Base-by-base conservation (phyloP, 129 eudicot genomes). In the Flaveria trinervia region DNA sequence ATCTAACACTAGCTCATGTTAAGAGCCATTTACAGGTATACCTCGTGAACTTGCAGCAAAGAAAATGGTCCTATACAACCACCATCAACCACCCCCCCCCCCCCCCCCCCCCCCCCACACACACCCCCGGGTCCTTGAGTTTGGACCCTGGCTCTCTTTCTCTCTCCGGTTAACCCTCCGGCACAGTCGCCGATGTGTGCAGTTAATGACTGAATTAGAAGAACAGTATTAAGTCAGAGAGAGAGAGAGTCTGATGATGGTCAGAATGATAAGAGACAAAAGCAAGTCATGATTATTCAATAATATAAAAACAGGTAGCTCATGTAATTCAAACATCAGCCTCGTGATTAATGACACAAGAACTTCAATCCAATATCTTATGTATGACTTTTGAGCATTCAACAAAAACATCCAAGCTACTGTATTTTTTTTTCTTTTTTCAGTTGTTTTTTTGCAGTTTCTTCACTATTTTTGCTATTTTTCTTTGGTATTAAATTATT, bases 1-100 rank as follows among this genome's bases (percentile, higher is more conserved):
- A 92, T 89, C 97, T 92, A 56, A 92, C 97, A 41, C 84, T 92
- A 2, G 97, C 97, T 73, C 97, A 92, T 87, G 97, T 92, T 79
- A 92, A 92, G 71, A 92, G 97, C 86, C 97, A 92, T 84, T 85
- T 92, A 62, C 68, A 62, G 68, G 68, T 62, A 62, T 15, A 20
- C 48, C 25, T 9, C 28, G 69, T 67, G 43, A 43, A 70, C 71
- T 66, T 65, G 6, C 62, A 72, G 26, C 22, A 59, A 77, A 67
- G 26, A 75, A 64, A 78, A 60, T 1, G 72, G 59, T 36, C 7
- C 41, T 5, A 36, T 36, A 36, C 41, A 30, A 30, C 36, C 36
- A 28, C 4, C 4, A 28, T 16, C 72, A 26, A 26, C 77, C 28
- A 13, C 25, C 26, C 61, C 28, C 28, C 12, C 25, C 60, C 10